Base-by-base conservation (phyloP, 139 green algal species). In the Raphidocelis subcapitata region DNA sequence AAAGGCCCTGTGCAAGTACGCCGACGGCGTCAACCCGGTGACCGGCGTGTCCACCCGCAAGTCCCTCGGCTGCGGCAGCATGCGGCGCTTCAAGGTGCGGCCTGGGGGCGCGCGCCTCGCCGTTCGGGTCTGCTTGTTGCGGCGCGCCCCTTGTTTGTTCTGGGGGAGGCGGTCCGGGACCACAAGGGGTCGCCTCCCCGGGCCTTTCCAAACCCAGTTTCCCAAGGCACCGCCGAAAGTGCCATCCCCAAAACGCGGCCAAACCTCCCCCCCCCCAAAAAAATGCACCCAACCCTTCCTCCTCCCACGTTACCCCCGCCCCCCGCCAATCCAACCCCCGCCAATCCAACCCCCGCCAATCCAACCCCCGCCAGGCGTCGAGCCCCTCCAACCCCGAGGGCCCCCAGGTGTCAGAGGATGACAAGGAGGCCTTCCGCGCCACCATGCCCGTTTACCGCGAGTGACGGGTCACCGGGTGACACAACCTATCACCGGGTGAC, bases 1-100 rank as follows among this genome's bases (percentile, higher is more conserved):
- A n/a, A 75, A 91, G 83, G 82, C 84, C 0, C 79, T 97, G 56
- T 97, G 91, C 81, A 86, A 87, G 41, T 95, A 94, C 67, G 94
- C 94, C 0, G 85, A 90, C 67, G 93, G 93, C 31, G 74, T 80
- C 16, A 98, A 98, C 82, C 77, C 92, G 1, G 52, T 91, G 1
- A 92, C 84, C 2, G 89, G 91, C 23, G 87, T 93, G 2, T 67
- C 65, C 33, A 98, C 94, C 0, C 81, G 94, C 62, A 89, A 93
- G 83, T 91, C 74, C 67, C 86, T 98, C 29, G 92, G 89, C 21
- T 98, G 94, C 69, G 89, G 89, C 65, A 85, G 73, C 51, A 75
- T 73, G 64, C 63, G 88, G 41, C 47, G 65, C 4, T 92, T 90
- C 67, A 75, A 47, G 35, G n/a, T n/a, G n/a, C n/a, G n/a, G n/a